Conservation (phyloP, 805 yeast genomes). For the Citeromyces nyonsensis region DNA sequence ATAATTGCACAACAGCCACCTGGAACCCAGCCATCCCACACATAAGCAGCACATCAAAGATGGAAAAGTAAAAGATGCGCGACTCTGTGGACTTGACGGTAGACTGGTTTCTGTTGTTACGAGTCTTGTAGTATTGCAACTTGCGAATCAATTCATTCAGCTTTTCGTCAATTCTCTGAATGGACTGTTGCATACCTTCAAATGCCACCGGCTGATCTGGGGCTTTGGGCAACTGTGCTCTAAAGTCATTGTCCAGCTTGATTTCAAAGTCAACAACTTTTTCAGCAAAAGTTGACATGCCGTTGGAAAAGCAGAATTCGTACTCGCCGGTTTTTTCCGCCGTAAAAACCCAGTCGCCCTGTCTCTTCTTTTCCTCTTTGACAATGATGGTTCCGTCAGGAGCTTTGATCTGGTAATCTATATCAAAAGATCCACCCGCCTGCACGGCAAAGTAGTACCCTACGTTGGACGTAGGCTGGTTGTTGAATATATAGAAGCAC, state of each 20-base stretch:
- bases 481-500: constrained; percentile 61
- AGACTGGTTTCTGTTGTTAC: constrained; percentile 84
- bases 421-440: constrained; percentile 67
- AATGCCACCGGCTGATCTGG: constrained; percentile 40
- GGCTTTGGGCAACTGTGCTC: constrained; percentile 46
- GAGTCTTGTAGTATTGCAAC: constrained; percentile 72
- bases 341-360: constrained; percentile 63
- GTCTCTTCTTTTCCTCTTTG: constrained; percentile 46
- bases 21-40: constrained; percentile 59
- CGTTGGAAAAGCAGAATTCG: constrained; percentile 74
- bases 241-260: constrained; percentile 34
- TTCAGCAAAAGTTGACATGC: constrained; percentile 68
- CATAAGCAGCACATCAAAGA: constrained; percentile 48
- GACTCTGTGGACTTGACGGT: constrained; percentile 53
- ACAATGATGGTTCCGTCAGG: constrained; percentile 42
- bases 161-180: constrained; percentile 42
- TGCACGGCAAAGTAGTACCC: constrained; percentile 77
- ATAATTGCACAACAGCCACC: constrained; percentile 49
- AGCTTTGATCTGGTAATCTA: constrained; percentile 48
- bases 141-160: constrained; percentile 39
- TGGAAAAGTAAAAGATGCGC: constrained; percentile 50
- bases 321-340: constrained; percentile 66
- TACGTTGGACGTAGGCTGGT: constrained; percentile 38
- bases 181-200: constrained; percentile 36
- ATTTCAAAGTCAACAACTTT: constrained; percentile 79